Conservation (phyloP, 2,329 filamentous ascomycete genomes). For the Beauveria medogensis region DNA sequence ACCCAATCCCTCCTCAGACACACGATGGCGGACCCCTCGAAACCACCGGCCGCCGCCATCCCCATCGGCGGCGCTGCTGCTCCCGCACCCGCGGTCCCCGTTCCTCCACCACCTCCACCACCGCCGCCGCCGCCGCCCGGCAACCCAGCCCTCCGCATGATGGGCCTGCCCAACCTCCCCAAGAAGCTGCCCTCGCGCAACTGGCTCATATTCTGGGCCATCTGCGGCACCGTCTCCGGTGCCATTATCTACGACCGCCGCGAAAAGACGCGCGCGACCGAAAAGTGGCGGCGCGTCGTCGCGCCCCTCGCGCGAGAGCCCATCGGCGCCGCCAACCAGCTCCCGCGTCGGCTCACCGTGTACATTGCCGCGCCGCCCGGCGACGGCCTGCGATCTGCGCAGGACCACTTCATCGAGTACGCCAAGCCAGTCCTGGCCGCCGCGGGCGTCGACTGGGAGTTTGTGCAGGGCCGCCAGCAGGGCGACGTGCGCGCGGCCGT, state of each 20-base stretch:
- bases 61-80: conserved; percentile 20
- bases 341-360: conserved; percentile 78
- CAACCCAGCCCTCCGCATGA: conserved; percentile 69
- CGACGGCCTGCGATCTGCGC: conserved; percentile 73
- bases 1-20: neutral
- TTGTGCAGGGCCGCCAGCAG: conserved; percentile 82
- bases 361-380: conserved; percentile 80
- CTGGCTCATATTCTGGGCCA: conserved; percentile 89
- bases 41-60: conserved; percentile 4
- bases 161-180: conserved; percentile 78
- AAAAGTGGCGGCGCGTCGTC: conserved; percentile 80
- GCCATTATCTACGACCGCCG: conserved; percentile 87
- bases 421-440: conserved; percentile 87
- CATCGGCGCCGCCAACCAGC: conserved; percentile 56
- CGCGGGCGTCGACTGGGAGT: conserved; percentile 90
- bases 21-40: conserved; percentile 5
- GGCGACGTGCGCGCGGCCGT: conserved; percentile 86
- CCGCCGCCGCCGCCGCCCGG: conserved; percentile 32
- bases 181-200: conserved; percentile 86
- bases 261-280: conserved; percentile 76
- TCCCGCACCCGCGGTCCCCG: conserved; percentile 20
- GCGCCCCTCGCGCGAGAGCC: conserved; percentile 74
- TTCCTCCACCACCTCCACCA: conserved; percentile 20
- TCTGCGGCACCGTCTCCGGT: conserved; percentile 69
- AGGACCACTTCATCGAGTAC: conserved; percentile 94